Percentiles rank a stretch among this genome's conserved stretches.
These are phyloP conservation scores for Metschnikowia cubensis DNA, from an alignment of 805 yeast genomes.

Conservation along the genomic window DNA sequence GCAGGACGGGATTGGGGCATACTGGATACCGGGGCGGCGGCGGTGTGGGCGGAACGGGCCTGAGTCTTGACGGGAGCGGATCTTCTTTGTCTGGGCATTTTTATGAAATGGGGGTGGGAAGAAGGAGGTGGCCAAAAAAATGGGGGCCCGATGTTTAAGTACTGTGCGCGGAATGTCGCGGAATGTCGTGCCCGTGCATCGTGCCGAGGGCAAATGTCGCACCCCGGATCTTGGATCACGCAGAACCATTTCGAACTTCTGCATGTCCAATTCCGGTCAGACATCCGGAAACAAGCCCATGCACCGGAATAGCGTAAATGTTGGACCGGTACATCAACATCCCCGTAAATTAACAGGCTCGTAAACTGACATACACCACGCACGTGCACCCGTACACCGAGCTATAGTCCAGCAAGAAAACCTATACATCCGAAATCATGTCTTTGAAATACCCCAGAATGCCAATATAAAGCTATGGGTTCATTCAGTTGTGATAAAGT, in stretches of 20 bases:
- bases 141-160: conserved; percentile 1
- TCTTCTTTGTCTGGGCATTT: conserved; percentile 53
- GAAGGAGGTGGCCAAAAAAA: conserved; percentile 3
- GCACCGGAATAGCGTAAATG: no score
- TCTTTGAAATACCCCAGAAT: no score
- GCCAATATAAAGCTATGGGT: no score
- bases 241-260: not conserved
- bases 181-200: conserved; percentile 1
- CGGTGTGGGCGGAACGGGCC: conserved; percentile 71
- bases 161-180: conserved; percentile 4
- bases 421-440: no score
- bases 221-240: not conserved
- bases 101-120: not conserved
- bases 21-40: conserved; percentile 51
- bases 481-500: no score
- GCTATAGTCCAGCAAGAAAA: no score
- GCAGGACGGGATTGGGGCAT: conserved; percentile 28
- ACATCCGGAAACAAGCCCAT: no score
- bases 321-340: no score
- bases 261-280: no score
- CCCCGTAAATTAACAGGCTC: no score
- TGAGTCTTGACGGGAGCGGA: conserved; percentile 49
- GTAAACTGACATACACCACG: no score
- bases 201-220: conserved; percentile 2
- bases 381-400: no score